Conservation (phyloP, 2,329 filamentous ascomycete species). For the Talaromyces sp. region DNA sequence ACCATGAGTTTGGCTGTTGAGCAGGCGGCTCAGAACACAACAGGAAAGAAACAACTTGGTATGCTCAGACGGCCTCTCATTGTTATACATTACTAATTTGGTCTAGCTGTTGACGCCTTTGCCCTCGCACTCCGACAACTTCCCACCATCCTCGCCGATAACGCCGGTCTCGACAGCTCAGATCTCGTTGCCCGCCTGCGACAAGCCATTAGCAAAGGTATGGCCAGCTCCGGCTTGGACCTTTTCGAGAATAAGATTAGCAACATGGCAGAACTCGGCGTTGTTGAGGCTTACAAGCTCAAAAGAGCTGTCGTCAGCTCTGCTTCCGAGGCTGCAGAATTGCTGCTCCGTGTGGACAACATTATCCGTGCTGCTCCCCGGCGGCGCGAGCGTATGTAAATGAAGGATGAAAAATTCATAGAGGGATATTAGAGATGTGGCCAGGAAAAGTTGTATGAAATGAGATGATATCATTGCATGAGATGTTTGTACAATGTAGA, state of each 20-base stretch:
- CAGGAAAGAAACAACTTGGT: slow-evolving; percentile 85
- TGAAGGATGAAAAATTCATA: background rate
- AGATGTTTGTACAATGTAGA: slow-evolving; percentile 14
- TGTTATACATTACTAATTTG: background rate
- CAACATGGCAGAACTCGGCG: slow-evolving; percentile 92
- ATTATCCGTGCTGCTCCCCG: slow-evolving; percentile 93
- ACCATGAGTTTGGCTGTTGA: slow-evolving; percentile 98
- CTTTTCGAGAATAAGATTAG: slow-evolving; percentile 85
- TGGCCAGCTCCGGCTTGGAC: slow-evolving; percentile 88
- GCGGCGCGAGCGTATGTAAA: slow-evolving; percentile 69
- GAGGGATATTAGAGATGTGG: background rate
- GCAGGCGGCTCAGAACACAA: slow-evolving; percentile 84
- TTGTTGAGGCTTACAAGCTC: slow-evolving; percentile 97
- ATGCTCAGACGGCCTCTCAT: background rate
- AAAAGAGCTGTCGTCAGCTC: slow-evolving; percentile 97
- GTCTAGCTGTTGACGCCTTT: slow-evolving; percentile 75
- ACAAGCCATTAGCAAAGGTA: slow-evolving; percentile 90
- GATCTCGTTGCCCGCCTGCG: slow-evolving; percentile 88
- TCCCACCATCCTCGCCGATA: slow-evolving; percentile 95
- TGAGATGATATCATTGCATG: slow-evolving; percentile 14
- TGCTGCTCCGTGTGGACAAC: slow-evolving; percentile 91
- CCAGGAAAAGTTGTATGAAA: slow-evolving; percentile 11
- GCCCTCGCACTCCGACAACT: slow-evolving; percentile 85
- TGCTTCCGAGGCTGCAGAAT: slow-evolving; percentile 92
- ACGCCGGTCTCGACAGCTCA: slow-evolving; percentile 91